Conservation (phyloP, 352 stramenopile species). For the Phytophthora sojae region DNA sequence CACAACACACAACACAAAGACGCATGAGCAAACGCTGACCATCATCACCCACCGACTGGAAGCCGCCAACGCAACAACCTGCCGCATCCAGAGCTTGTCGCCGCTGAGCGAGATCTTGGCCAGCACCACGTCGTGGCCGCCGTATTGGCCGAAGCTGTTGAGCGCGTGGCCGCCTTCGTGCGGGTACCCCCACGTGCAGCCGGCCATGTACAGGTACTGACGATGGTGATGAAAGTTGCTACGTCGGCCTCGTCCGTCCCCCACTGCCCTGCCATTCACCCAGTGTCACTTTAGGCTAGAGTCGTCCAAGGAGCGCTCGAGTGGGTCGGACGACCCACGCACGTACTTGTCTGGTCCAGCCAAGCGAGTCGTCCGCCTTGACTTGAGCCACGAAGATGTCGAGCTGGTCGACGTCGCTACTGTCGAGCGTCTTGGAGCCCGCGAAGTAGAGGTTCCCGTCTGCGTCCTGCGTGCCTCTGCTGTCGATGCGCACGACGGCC, state of each 20-base stretch:
- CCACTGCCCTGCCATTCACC: too few relatives aligned
- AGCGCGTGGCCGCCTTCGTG: constrained; percentile 73
- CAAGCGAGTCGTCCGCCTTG: constrained; percentile 49
- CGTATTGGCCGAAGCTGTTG: constrained; percentile 76
- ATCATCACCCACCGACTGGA: too few relatives aligned
- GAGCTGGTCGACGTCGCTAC: constrained; percentile 36
- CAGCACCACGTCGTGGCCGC: constrained; percentile 73
- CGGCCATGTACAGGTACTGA: constrained; percentile 70
- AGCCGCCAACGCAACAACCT: too few relatives aligned
- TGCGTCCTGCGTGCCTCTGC: constrained; percentile 43
- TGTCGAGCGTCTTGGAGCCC: constrained; percentile 50
- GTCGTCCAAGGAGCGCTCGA: background rate
- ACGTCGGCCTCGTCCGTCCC: constrained; percentile 61
- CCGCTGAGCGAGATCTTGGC: constrained; percentile 60
- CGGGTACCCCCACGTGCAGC: constrained; percentile 75
- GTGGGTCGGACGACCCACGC: background rate
- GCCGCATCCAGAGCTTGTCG: constrained; percentile 70
- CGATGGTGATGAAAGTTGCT: constrained; percentile 57
- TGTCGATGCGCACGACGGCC: constrained; percentile 48
- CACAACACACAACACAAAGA: background rate
- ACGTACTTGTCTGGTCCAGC: constrained; percentile 61
- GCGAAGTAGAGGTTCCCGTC: constrained; percentile 69
- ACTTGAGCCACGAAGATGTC: constrained; percentile 67
- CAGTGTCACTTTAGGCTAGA: too few relatives aligned
- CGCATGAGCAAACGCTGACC: background rate